These are phyloP conservation scores for Xylariomycetidae sp. DNA, from an alignment of 2,329 filamentous ascomycete species.

Conservation along the genomic window DNA sequence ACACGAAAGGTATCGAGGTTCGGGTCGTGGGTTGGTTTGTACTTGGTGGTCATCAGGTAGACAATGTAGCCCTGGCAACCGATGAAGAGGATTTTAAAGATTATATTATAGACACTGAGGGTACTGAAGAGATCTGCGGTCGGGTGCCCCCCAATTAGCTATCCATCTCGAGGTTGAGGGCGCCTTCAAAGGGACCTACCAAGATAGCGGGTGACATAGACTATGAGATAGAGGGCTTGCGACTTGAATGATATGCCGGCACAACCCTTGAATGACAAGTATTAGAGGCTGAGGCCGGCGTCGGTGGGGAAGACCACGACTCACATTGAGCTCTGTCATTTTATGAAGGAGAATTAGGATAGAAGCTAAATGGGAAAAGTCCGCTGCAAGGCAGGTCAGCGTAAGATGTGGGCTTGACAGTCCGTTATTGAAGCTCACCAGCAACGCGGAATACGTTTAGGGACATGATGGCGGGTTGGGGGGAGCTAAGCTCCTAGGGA, in stretches of 20 bases:
- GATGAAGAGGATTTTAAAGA: constrained; percentile 97
- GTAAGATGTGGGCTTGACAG: background rate
- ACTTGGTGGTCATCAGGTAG: constrained; percentile 96
- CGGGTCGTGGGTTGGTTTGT: constrained; percentile 95
- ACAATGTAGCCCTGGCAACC: constrained; percentile 85
- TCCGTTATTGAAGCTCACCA: constrained; percentile 35
- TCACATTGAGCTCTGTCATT: constrained; percentile 87
- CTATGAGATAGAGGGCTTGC: constrained; percentile 88
- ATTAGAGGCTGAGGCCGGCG: too few relatives aligned
- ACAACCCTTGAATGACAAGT: constrained; percentile 87
- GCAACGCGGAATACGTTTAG: constrained; percentile 56
- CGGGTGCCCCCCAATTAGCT: constrained; percentile 6
- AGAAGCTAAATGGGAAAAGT: constrained; percentile 91
- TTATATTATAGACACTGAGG: constrained; percentile 80
- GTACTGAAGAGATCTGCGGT: constrained; percentile 77
- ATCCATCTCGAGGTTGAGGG: background rate
- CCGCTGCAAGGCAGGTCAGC: constrained; percentile 57
- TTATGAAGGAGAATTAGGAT: constrained; percentile 95
- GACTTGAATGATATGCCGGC: constrained; percentile 98
- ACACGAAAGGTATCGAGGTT: constrained; percentile 97
- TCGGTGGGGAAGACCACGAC: constrained; percentile 32
- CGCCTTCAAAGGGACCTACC: constrained; percentile 41
- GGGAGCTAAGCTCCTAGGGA: constrained; percentile 17
- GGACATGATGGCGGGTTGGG: constrained; percentile 33
- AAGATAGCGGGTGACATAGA: constrained; percentile 91